These are phyloP conservation scores for Cercospora brassicicola DNA, from an alignment of 2,329 filamentous ascomycete species.

Conservation along the genomic window DNA sequence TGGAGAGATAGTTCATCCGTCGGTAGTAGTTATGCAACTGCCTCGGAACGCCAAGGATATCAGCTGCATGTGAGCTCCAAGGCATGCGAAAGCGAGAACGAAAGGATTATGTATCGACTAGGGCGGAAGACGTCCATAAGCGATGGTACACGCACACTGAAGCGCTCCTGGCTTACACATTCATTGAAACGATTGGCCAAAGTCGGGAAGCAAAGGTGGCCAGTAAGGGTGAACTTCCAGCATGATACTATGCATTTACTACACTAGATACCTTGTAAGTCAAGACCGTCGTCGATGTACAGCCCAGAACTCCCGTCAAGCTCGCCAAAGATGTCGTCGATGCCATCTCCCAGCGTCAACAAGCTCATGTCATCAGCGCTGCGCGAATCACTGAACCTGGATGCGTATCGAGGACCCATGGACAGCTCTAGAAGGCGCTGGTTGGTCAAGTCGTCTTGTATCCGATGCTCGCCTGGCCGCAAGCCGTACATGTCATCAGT, in stretches of 20 bases:
- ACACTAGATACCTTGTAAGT: neutral
- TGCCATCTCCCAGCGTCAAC: constrained; percentile 1
- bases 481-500: neutral
- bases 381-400: constrained; percentile 1
- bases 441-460: constrained; percentile 5
- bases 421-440: constrained; percentile 12
- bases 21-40: neutral
- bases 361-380: constrained; percentile 2
- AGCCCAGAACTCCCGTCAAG: neutral
- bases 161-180: too few species aligned
- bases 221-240: neutral
- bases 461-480: neutral
- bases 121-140: too few species aligned
- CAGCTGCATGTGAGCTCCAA: neutral
- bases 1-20: neutral
- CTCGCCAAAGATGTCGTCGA: neutral
- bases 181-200: neutral
- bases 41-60: neutral
- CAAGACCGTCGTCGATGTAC: neutral
- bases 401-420: constrained; percentile 17
- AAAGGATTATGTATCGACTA: neutral
- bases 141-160: too few species aligned
- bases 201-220: neutral
- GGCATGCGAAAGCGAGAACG: neutral
- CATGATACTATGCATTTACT: neutral